These are phyloP conservation scores for Filobasidium uniguttulatum DNA, from an alignment of 1,284 basidiomycete genomes.

Conservation along the genomic window DNA sequence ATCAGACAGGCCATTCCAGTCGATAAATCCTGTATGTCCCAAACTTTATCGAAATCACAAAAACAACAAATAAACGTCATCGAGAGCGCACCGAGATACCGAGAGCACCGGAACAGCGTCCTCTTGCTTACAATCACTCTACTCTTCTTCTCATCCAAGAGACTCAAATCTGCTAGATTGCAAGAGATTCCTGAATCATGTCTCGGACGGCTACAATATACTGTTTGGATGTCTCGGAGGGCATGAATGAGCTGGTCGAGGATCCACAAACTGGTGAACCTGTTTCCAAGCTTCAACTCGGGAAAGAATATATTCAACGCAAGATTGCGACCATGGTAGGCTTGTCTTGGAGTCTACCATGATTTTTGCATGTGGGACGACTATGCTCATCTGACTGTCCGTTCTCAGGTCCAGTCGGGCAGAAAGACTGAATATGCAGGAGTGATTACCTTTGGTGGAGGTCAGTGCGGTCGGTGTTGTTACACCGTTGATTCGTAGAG, in stretches of 20 bases:
- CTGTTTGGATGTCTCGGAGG: slow-evolving; percentile 69
- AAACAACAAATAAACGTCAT: no score
- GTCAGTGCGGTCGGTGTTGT: no score
- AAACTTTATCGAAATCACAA: no score
- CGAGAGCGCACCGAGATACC: no score
- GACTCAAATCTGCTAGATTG: not conserved
- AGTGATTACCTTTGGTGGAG: slow-evolving; percentile 68
- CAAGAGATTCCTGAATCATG: slow-evolving; percentile 8
- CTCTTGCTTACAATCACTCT: no score
- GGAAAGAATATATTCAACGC: slow-evolving; percentile 69
- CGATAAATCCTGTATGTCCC: no score
- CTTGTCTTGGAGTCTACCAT: no score
- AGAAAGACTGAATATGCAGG: slow-evolving; percentile 86
- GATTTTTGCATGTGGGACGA: no score
- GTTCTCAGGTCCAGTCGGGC: slow-evolving; percentile 60
- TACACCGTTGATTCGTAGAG: no score
- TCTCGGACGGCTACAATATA: slow-evolving; percentile 40
- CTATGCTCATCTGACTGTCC: no score
- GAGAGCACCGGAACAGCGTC: no score
- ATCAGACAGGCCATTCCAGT: no score
- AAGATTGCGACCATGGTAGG: slow-evolving; percentile 76
- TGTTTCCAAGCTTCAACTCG: slow-evolving; percentile 64
- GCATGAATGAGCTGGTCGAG: slow-evolving; percentile 58
- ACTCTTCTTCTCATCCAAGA: not conserved
- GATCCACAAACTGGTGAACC: slow-evolving; percentile 45